Percentiles rank a stretch among this genome's conserved stretches.
Evolutionary conservation across 306 rosid species (phyloP).

Genomic region (Malus sieversii): DNA sequence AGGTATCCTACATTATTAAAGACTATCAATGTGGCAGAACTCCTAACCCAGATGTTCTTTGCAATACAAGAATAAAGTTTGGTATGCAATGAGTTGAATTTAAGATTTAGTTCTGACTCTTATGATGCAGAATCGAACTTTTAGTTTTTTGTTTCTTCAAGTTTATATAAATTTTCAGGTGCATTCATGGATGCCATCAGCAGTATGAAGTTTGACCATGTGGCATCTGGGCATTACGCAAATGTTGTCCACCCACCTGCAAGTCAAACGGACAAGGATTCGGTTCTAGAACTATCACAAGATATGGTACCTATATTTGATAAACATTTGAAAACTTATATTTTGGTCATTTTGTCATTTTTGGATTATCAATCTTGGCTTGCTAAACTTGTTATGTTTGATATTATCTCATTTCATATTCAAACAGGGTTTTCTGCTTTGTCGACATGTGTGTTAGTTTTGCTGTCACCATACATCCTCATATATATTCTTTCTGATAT

Average conservation of each 20-base stretch:
- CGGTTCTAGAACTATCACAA: conserved; percentile 63
- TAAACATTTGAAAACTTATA: neutral
- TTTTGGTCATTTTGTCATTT: neutral
- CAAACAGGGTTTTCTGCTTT: neutral
- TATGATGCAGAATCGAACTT: neutral
- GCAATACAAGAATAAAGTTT: conserved; percentile 92
- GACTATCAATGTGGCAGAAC: conserved; percentile 92
- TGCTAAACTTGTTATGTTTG: conserved; percentile 8
- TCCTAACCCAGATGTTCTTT: conserved; percentile 88
- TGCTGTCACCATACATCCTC: neutral
- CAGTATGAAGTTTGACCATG: conserved; percentile 69
- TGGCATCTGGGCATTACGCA: conserved; percentile 96
- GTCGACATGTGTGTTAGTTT: neutral
- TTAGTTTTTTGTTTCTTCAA: neutral
- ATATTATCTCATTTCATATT: conserved; percentile 4
- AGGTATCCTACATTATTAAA: conserved; percentile 84
- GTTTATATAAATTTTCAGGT: conserved; percentile 35
- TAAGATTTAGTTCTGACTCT: conserved; percentile 1
- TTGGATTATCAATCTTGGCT: conserved; percentile 12
- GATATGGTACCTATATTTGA: conserved; percentile 53
- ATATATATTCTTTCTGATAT: neutral
- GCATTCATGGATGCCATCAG: conserved; percentile 88
- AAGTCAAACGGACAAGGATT: conserved; percentile 35
- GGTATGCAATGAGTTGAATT: conserved; percentile 39
- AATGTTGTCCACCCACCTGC: conserved; percentile 57